Evolutionary conservation across 2,329 filamentous ascomycete species (phyloP), one percentile per base, ranked within the genome.

Genomic region (Ophiocordyceps sinensis): DNA sequence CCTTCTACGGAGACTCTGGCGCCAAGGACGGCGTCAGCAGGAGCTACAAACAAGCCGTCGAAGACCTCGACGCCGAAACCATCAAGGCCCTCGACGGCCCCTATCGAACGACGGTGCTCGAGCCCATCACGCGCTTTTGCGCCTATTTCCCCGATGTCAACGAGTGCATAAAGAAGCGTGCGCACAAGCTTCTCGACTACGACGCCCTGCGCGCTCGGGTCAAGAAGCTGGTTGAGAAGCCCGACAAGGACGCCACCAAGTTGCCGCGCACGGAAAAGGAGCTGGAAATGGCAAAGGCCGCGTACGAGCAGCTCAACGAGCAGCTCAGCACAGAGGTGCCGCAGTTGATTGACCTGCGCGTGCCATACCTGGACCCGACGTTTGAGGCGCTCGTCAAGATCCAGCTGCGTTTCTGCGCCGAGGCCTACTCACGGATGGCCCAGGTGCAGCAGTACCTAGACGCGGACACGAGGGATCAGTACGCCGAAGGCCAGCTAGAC

Each of bases 371-470:
- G 43, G 91, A 98, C 55, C 93, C 93, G 0, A 89, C 81, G 46
- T 98, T 98, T 57, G 91, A 98, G 65, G 91, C 93, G 0, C 77
- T 98, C 40, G 91, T 98, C 60, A 98, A 98, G 71, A 98, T 98
- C 51, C 91, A 98, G 67, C 64, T 98, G 54, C 75, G 91, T 31
- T 98, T 98, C 68, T 98, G 93, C 56, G 91, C 93, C 8, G 91
- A 98, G 66, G 91, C 91, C 2, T 98, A 98, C 64, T 88, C 81
- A 46, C 75, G 91, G 38, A 98, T 98, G 91, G 91, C 93, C 23
- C 93, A 98, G 67, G 93, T 98, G 43, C 91, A 98, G 67, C 91
- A 98, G 66, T 96, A 95, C 60, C 72, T 98, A 28, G 91, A 96
- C 58, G 83, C 89, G 28, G 87, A 94, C 56, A 96, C 89, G 40